These are phyloP conservation scores for Polysphondylium violaceum DNA, from an alignment of 78 protist genomes.

Conservation along the genomic window DNA sequence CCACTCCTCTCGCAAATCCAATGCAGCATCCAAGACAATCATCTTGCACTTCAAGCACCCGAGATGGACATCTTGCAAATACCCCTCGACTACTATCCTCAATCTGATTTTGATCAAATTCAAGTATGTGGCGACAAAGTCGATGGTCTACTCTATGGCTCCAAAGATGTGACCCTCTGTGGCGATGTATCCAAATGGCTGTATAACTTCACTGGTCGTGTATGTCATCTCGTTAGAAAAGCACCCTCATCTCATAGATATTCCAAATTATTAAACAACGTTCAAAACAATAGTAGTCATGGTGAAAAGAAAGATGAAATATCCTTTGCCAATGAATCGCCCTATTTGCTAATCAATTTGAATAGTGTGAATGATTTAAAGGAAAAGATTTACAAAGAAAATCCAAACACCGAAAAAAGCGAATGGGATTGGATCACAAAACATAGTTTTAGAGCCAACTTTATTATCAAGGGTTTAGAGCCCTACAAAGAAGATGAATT, in stretches of 20 bases:
- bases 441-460: slow-evolving; percentile 66
- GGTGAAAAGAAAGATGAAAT: background rate
- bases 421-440: slow-evolving; percentile 67
- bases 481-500: slow-evolving; percentile 56
- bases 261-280: slow-evolving; percentile 5
- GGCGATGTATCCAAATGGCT: slow-evolving; percentile 50
- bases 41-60: slow-evolving; percentile 40
- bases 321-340: slow-evolving; percentile 79
- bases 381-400: background rate
- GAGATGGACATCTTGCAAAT: slow-evolving; percentile 50
- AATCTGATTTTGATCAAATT: slow-evolving; percentile 11
- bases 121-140: slow-evolving; percentile 83
- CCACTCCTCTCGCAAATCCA: slow-evolving; percentile 49
- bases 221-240: slow-evolving; percentile 38
- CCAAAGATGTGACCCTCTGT: background rate
- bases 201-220: slow-evolving; percentile 37
- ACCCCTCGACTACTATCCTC: slow-evolving; percentile 60
- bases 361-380: slow-evolving; percentile 41
- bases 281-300: background rate
- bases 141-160: slow-evolving; percentile 58
- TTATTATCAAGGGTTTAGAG: slow-evolving; percentile 2
- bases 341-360: slow-evolving; percentile 42
- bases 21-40: slow-evolving; percentile 36
- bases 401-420: background rate
- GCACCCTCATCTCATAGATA: slow-evolving; percentile 41